Evolutionary conservation across 1,284 basidiomycete species (phyloP).

Genomic region (Phellinidium pouzarii): DNA sequence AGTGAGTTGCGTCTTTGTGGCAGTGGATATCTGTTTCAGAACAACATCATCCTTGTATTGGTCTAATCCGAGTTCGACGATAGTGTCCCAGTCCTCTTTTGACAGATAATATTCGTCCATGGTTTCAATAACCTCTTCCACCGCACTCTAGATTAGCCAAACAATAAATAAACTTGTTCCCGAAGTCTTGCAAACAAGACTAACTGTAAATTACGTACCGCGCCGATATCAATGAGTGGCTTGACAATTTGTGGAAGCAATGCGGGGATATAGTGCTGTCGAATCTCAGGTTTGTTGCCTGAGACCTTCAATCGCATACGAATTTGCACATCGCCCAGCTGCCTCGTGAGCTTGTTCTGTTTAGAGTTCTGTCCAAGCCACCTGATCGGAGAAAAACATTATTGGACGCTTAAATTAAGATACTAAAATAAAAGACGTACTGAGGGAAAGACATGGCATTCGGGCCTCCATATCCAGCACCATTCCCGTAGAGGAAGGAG

Average conservation of each 20-base stretch:
- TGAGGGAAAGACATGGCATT: constrained; percentile 74
- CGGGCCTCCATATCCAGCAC: constrained; percentile 61
- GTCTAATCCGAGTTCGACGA: constrained; percentile 89
- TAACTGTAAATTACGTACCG: too few species aligned
- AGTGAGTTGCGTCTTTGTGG: constrained; percentile 83
- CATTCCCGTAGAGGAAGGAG: constrained; percentile 70
- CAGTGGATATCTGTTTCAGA: constrained; percentile 77
- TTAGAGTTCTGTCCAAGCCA: constrained; percentile 99
- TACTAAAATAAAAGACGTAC: constrained; percentile 38
- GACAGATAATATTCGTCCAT: constrained; percentile 96
- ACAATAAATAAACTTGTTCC: constrained; percentile 10
- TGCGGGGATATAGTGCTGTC: constrained; percentile 86
- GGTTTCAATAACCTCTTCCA: constrained; percentile 74
- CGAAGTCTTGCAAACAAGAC: not conserved
- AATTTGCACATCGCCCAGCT: constrained; percentile 87
- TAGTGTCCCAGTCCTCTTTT: constrained; percentile 93
- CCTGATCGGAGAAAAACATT: constrained; percentile 35
- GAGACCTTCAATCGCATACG: constrained; percentile 93
- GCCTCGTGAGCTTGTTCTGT: constrained; percentile 73
- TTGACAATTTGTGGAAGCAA: constrained; percentile 74
- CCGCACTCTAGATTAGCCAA: constrained; percentile 52
- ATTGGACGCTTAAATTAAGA: constrained; percentile 2
- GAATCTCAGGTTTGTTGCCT: constrained; percentile 82
- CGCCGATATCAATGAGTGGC: constrained; percentile 70
- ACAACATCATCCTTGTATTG: constrained; percentile 67